phyloP scores from a whole-genome alignment of 345 rosid genomes.

The Salix suchowensis region DNA sequence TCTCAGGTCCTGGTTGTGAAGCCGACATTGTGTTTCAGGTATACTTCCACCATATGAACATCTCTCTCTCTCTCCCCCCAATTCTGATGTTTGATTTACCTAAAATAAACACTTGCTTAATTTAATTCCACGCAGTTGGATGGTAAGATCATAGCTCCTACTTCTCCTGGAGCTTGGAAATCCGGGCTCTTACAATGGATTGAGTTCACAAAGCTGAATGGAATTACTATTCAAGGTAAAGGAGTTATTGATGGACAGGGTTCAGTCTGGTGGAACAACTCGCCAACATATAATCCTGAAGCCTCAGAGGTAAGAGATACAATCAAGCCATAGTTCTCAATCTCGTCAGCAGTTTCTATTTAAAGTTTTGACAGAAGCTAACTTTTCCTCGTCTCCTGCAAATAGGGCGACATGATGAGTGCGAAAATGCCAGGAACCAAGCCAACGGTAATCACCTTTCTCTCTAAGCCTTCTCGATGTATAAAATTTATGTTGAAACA shows the following conservation, averaged over 20 bases:
- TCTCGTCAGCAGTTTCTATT: not conserved
- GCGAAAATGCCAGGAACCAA: constrained; percentile 60
- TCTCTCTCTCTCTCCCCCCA: too few relatives aligned
- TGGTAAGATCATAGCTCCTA: constrained; percentile 77
- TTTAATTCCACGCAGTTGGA: constrained; percentile 48
- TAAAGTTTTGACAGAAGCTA: not conserved
- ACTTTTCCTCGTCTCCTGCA: not conserved
- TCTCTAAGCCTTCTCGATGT: not conserved
- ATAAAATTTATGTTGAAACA: not conserved
- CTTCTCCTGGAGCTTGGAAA: constrained; percentile 57
- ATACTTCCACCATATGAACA: not conserved
- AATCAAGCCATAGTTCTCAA: not conserved
- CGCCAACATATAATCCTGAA: constrained; percentile 22
- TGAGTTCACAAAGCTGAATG: constrained; percentile 55
- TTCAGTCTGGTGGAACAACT: constrained; percentile 72
- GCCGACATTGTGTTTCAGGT: constrained; percentile 68
- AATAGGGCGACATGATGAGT: constrained; percentile 20
- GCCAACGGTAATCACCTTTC: constrained; percentile 54
- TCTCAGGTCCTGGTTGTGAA: constrained; percentile 59
- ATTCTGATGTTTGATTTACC: too few relatives aligned
- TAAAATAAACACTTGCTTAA: too few relatives aligned
- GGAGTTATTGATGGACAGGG: constrained; percentile 86
- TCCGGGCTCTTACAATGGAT: constrained; percentile 72
- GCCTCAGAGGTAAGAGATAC: constrained; percentile 16
- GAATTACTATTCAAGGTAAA: constrained; percentile 59